Evolutionary conservation across 2,329 filamentous ascomycete species (phyloP).

Genomic region (Epichloe hybrida): DNA sequence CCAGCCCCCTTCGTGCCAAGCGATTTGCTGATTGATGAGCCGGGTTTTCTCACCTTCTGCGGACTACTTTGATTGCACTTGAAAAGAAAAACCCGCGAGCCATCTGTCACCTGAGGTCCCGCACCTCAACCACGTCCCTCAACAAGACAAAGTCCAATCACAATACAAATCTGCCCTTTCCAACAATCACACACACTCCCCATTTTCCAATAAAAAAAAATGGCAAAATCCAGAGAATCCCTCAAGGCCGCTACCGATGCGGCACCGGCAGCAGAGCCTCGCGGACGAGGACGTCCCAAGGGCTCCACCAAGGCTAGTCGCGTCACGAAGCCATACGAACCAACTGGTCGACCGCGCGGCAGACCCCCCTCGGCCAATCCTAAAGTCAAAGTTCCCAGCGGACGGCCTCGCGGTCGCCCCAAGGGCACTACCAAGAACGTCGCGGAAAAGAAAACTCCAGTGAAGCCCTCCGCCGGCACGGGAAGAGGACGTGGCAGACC

Average conservation of each 20-base stretch:
- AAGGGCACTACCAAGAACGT: constrained; percentile 25
- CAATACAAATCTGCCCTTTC: too few relatives aligned
- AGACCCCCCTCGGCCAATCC: constrained; percentile 27
- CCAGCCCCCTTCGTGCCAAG: too few relatives aligned
- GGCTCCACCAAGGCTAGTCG: neutral
- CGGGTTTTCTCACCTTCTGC: too few relatives aligned
- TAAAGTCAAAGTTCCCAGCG: constrained; percentile 21
- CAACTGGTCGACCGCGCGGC: constrained; percentile 29
- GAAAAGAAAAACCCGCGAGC: too few relatives aligned
- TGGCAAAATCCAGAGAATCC: constrained; percentile 5
- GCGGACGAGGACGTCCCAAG: constrained; percentile 2
- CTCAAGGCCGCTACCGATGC: neutral
- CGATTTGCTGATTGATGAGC: too few relatives aligned
- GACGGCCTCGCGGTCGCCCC: constrained; percentile 35
- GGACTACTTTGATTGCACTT: too few relatives aligned
- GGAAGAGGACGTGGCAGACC: constrained; percentile 18
- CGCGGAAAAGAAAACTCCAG: constrained; percentile 5
- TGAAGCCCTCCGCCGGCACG: constrained; percentile 8
- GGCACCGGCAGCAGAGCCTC: neutral
- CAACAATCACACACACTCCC: neutral
- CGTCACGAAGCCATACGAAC: constrained; percentile 22
- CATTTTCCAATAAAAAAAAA: neutral
- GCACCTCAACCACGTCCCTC: too few relatives aligned
- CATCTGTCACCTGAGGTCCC: too few relatives aligned
- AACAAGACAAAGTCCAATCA: too few relatives aligned